Base-by-base conservation (phyloP, 2,329 filamentous ascomycete species). In the Epichloe aotearoae region DNA sequence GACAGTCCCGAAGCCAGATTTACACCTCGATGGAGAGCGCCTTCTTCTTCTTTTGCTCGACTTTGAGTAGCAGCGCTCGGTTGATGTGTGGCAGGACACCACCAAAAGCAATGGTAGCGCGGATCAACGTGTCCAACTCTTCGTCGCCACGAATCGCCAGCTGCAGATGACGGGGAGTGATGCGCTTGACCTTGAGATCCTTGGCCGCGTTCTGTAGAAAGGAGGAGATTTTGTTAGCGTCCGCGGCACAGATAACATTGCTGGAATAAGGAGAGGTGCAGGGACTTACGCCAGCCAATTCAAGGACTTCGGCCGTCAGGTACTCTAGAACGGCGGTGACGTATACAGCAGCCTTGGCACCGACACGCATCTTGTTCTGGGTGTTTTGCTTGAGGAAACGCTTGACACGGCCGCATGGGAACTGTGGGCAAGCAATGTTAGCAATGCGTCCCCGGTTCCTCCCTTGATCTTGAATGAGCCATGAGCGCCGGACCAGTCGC, bases 151-250 rank as follows among this genome's bases (percentile, higher is more conserved):
- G 89, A 66, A 98, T 98, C 62, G 93, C 93, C 56, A 98, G 86
- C 72, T 98, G 93, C 58, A 98, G 75, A 71, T 98, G 93, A 69
- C 93, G 90, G 51, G 93, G 93, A 12, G 91, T 97, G 72, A 98
- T 98, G 72, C 93, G 93, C 83, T 97, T 98, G 74, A 97, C 93
- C 74, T 97, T 98, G 66, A 97, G 86, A 71, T 98, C 93, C 79
- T 97, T 97, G 70, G 93, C 93, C 50, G 93, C 93, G 69, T 98
- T 98, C 80, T 84, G 62, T 41, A 37, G 17, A 47, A 10, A 17
- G 4, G 5, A 3, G 12, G 3, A 2, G 8, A 3, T 34, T 7
- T 4, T n/a, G 46, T 48, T 19, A 43, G 47, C 8, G 38, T 10
- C 36, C 12, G 11, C 42, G 33, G 11, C 5, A 40, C 11, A 49